phyloP scores from a whole-genome alignment of 495 filamentous ascomycete species.

The Aspergillus mulundensis region DNA sequence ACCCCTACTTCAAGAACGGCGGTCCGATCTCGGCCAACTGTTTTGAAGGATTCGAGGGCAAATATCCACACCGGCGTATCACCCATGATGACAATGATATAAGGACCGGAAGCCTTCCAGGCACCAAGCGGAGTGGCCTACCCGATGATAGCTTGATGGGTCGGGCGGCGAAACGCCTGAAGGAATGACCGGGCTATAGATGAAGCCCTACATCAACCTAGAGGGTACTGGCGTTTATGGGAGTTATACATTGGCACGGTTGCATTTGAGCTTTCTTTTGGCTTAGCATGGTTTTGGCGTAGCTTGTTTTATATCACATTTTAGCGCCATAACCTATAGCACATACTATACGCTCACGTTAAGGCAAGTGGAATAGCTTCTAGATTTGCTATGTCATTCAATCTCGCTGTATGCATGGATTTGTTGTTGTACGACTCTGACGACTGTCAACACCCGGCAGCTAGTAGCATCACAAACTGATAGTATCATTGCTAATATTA shows the following conservation, averaged over 20 bases:
- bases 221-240: not conserved
- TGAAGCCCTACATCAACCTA: not conserved
- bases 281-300: not conserved
- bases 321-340: not conserved
- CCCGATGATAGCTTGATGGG: slow-evolving; percentile 73
- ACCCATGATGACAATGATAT: slow-evolving; percentile 96
- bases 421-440: too few relatives aligned
- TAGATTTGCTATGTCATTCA: too few relatives aligned
- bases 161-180: slow-evolving; percentile 41
- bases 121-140: slow-evolving; percentile 85
- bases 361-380: too few relatives aligned
- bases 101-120: slow-evolving; percentile 76
- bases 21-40: slow-evolving; percentile 71
- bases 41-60: slow-evolving; percentile 80
- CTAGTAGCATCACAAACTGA: too few relatives aligned
- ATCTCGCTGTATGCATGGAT: too few relatives aligned
- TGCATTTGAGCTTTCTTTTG: not conserved
- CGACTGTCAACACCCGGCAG: too few relatives aligned
- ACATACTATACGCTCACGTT: too few relatives aligned
- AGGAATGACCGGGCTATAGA: slow-evolving; percentile 29
- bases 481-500: too few relatives aligned
- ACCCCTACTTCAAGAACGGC: slow-evolving; percentile 75
- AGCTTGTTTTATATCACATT: not conserved
- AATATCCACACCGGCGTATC: slow-evolving; percentile 87
- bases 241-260: not conserved